Percentiles rank a stretch among this genome's conserved stretches.
These are phyloP conservation scores for Colletotrichum aenigma DNA, from an alignment of 2,329 filamentous ascomycete species.

Conservation along the genomic window DNA sequence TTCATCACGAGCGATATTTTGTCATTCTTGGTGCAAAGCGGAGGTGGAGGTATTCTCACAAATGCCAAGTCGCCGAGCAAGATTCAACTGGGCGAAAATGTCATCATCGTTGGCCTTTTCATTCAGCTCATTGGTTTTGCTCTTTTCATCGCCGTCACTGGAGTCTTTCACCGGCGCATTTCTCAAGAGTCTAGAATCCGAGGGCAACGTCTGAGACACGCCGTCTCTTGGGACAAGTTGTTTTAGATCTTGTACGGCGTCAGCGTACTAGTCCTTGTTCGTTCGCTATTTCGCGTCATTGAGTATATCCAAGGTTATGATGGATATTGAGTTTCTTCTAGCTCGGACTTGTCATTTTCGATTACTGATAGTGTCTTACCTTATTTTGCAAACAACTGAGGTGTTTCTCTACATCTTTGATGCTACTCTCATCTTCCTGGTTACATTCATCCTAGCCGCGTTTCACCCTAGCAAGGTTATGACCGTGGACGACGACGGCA, in stretches of 20 bases:
- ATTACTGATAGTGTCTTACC: background rate
- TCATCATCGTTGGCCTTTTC: background rate
- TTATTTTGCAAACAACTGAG: background rate
- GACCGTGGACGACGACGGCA: background rate
- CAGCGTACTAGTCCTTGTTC: background rate
- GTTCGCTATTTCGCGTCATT: background rate
- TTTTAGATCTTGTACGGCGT: background rate
- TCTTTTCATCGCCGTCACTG: background rate
- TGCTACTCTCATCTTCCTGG: background rate
- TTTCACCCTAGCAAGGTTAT: background rate
- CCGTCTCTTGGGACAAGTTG: background rate
- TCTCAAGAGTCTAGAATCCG: background rate
- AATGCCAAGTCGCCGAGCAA: background rate
- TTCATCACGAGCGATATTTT: background rate
- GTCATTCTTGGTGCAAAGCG: background rate
- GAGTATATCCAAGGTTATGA: background rate
- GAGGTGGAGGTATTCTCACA: background rate
- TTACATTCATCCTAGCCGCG: background rate
- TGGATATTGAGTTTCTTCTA: background rate
- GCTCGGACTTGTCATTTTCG: background rate
- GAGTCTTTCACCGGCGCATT: background rate
- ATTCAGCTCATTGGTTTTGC: background rate
- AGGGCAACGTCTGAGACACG: background rate
- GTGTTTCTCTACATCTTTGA: background rate
- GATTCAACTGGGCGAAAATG: background rate